Percentiles rank a stretch among this genome's conserved stretches.
These are phyloP conservation scores for Suillus americanus DNA, from an alignment of 768 basidiomycete genomes.

Conservation along the genomic window DNA sequence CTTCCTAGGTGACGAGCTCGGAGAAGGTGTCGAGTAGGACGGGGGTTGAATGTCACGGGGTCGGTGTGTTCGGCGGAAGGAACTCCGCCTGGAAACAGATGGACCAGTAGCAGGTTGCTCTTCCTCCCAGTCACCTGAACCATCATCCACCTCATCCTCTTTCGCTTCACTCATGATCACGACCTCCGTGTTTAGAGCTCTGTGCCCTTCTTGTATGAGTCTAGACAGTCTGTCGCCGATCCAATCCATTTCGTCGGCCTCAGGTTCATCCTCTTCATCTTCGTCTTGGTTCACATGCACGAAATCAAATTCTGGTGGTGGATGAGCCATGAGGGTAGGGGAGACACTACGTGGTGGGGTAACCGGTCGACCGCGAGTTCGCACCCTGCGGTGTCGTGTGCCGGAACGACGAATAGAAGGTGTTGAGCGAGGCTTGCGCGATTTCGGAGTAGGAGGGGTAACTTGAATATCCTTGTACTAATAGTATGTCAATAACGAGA, in stretches of 20 bases:
- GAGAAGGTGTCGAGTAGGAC: slow-evolving; percentile 28
- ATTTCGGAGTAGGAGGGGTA: slow-evolving; percentile 38
- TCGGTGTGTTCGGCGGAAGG: slow-evolving; percentile 21
- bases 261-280: slow-evolving; percentile 34
- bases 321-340: slow-evolving; percentile 28
- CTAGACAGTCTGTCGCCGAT: slow-evolving; percentile 66
- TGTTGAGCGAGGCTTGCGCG: slow-evolving; percentile 37
- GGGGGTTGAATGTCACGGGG: slow-evolving; percentile 26
- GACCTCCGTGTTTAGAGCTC: slow-evolving; percentile 73
- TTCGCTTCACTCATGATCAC: slow-evolving; percentile 74
- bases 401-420: slow-evolving; percentile 33
- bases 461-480: slow-evolving; percentile 33
- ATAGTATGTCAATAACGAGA: neutral
- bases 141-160: slow-evolving; percentile 79
- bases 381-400: slow-evolving; percentile 38
- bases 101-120: slow-evolving; percentile 35
- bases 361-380: slow-evolving; percentile 22
- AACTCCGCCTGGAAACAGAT: slow-evolving; percentile 28
- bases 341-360: slow-evolving; percentile 29
- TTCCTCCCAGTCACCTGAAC: slow-evolving; percentile 73
- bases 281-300: slow-evolving; percentile 30
- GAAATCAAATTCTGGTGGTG: slow-evolving; percentile 47
- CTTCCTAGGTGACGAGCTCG: slow-evolving; percentile 35
- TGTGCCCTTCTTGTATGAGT: slow-evolving; percentile 79
- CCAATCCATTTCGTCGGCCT: slow-evolving; percentile 74